Evolutionary conservation across 2,329 filamentous ascomycete genomes (phyloP).

Genomic region (Pyricularia grisea): DNA sequence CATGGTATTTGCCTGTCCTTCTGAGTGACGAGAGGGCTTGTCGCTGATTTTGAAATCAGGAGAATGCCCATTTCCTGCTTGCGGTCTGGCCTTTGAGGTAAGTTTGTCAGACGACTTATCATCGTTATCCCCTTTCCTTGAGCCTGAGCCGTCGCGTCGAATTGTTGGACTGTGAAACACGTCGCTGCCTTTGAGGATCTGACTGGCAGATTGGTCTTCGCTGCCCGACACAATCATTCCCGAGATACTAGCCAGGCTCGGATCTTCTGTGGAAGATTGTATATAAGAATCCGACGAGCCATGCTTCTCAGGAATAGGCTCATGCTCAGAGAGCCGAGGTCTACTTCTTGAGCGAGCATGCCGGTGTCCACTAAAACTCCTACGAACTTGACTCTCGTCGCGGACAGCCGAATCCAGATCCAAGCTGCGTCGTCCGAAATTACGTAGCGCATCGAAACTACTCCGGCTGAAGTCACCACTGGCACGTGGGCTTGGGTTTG

Average conservation of each 20-base stretch:
- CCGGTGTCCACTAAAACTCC: slow-evolving; percentile 55
- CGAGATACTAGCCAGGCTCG: slow-evolving; percentile 49
- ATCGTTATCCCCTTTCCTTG: slow-evolving; percentile 11
- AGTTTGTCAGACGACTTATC: background rate
- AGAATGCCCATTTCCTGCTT: slow-evolving; percentile 11
- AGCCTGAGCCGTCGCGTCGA: slow-evolving; percentile 34
- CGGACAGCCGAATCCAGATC: slow-evolving; percentile 32
- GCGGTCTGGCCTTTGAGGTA: background rate
- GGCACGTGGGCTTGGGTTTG: slow-evolving; percentile 40
- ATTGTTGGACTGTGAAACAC: slow-evolving; percentile 78
- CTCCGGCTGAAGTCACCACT: slow-evolving; percentile 42
- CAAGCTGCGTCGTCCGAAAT: slow-evolving; percentile 38
- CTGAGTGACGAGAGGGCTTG: slow-evolving; percentile 12
- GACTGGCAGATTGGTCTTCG: slow-evolving; percentile 79
- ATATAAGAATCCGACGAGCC: slow-evolving; percentile 67
- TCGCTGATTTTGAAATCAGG: slow-evolving; percentile 15
- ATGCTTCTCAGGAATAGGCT: slow-evolving; percentile 31
- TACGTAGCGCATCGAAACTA: slow-evolving; percentile 44
- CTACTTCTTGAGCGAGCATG: slow-evolving; percentile 38
- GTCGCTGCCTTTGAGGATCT: slow-evolving; percentile 79
- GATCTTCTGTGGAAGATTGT: slow-evolving; percentile 59
- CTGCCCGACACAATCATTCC: slow-evolving; percentile 59
- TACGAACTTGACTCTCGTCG: slow-evolving; percentile 31
- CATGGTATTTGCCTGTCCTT: slow-evolving; percentile 40
- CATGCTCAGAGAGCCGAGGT: slow-evolving; percentile 26